phyloP scores from a whole-genome alignment of 352 stramenopile genomes.

The Globisporangium paddicum region DNA sequence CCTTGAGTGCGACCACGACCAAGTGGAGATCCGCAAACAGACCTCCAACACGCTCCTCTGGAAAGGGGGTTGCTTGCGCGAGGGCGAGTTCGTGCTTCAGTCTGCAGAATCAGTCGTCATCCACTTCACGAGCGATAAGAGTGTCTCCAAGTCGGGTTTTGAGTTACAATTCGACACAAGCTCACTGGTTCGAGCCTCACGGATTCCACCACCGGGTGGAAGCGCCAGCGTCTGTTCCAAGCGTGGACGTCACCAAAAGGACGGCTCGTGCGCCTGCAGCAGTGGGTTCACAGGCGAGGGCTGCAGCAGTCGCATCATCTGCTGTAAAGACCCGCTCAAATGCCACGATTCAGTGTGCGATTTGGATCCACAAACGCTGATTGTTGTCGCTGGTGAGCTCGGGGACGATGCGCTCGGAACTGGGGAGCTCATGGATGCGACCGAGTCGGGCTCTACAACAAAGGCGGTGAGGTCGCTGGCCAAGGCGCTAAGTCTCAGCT shows the following conservation, averaged over 20 bases:
- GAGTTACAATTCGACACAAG: constrained; percentile 41
- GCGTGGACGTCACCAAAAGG: constrained; percentile 25
- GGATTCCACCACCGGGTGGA: constrained; percentile 30
- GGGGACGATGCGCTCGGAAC: constrained; percentile 50
- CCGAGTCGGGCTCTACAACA: constrained; percentile 38
- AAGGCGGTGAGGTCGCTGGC: constrained; percentile 48
- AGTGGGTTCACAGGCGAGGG: constrained; percentile 68
- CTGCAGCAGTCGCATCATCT: constrained; percentile 62
- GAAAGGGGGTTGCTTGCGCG: constrained; percentile 45
- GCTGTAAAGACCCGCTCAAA: constrained; percentile 30
- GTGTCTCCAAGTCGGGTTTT: constrained; percentile 35
- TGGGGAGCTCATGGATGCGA: constrained; percentile 46
- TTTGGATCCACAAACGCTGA: constrained; percentile 24
- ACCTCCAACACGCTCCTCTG: constrained; percentile 29
- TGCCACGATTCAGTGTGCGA: constrained; percentile 40
- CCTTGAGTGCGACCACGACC: constrained; percentile 68
- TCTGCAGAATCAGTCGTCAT: constrained; percentile 23
- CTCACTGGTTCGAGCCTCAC: constrained; percentile 6
- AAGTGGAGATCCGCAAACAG: constrained; percentile 33
- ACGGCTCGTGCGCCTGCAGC: constrained; percentile 46
- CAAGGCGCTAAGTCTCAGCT: constrained; percentile 33
- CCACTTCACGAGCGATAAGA: constrained; percentile 39
- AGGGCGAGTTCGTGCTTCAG: constrained; percentile 37
- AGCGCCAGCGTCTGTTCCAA: constrained; percentile 25
- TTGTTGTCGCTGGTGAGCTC: constrained; percentile 50